phyloP scores from a whole-genome alignment of 345 rosid species.

The Capsella bursapastoris region DNA sequence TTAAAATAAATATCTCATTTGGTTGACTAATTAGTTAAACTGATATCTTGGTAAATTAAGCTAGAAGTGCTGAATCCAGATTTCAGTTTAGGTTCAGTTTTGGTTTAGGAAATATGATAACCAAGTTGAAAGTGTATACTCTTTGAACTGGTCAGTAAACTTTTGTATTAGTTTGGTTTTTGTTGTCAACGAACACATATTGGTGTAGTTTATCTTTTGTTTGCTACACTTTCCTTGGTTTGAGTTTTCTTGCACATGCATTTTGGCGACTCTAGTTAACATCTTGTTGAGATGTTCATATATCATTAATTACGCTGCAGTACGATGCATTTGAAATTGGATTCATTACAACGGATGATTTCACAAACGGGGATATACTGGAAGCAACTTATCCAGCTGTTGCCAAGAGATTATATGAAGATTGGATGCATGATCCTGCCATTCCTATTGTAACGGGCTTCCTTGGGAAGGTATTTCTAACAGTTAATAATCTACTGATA shows the following conservation, averaged over 20 bases:
- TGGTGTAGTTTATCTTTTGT: conserved; percentile 15
- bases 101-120: not conserved
- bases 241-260: conserved; percentile 23
- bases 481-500: conserved; percentile 14
- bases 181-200: conserved; percentile 11
- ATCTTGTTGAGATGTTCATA: conserved; percentile 18
- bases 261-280: conserved; percentile 12
- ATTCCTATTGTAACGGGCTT: conserved; percentile 95
- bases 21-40: conserved; percentile 21
- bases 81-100: not conserved
- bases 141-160: conserved; percentile 22
- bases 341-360: conserved; percentile 95
- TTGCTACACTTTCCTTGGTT: conserved; percentile 23
- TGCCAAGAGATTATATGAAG: conserved; percentile 83
- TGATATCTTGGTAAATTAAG: conserved; percentile 10
- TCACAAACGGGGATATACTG: conserved; percentile 94
- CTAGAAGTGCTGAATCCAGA: conserved; percentile 8
- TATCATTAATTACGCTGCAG: conserved; percentile 51
- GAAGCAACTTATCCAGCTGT: conserved; percentile 98
- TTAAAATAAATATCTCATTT: not conserved
- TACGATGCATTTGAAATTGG: conserved; percentile 97
- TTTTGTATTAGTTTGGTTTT: not conserved
- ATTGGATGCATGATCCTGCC: conserved; percentile 82
- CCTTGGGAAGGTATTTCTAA: conserved; percentile 81
- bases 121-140: not conserved